Conservation (phyloP, 1,284 basidiomycete genomes). For the Cutaneotrichosporon sp. region DNA sequence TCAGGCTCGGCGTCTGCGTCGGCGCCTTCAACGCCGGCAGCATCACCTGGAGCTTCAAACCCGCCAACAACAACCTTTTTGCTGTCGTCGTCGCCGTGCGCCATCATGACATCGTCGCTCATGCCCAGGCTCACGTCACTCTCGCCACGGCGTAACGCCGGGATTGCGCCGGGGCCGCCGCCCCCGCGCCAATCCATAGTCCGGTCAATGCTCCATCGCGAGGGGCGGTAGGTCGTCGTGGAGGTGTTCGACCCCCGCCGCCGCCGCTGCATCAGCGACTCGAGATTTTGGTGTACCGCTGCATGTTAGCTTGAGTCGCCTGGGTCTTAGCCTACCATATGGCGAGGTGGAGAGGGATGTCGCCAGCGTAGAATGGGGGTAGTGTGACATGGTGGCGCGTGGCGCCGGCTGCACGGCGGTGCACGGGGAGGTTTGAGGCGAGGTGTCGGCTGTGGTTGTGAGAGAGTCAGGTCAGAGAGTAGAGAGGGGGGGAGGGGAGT, state of each 20-base stretch:
- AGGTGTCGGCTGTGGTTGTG: not conserved
- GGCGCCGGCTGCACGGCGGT: not conserved
- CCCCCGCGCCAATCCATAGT: not conserved
- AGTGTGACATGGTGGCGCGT: conserved; percentile 39
- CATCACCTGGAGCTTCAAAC: no score
- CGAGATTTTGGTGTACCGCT: conserved; percentile 45
- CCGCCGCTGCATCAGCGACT: conserved; percentile 41
- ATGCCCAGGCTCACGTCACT: not conserved
- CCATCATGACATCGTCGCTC: conserved; percentile 7
- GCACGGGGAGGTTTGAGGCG: not conserved
- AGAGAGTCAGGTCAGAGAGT: not conserved
- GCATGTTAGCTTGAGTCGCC: not conserved
- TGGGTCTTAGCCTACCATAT: conserved; percentile 28
- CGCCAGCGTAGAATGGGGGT: conserved; percentile 39
- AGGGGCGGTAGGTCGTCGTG: conserved; percentile 12
- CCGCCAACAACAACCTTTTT: not conserved
- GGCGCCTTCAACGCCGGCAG: not conserved
- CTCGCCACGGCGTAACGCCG: not conserved
- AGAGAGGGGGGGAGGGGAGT: no score
- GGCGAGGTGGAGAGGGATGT: conserved; percentile 42
- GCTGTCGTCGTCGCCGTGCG: conserved; percentile 8
- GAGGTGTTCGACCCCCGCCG: conserved; percentile 12
- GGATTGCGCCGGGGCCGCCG: not conserved
- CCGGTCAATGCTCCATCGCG: not conserved
- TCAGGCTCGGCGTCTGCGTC: not conserved